Evolutionary conservation across 805 yeast species (phyloP).

Genomic region (Ogataea trehaloabstinens): DNA sequence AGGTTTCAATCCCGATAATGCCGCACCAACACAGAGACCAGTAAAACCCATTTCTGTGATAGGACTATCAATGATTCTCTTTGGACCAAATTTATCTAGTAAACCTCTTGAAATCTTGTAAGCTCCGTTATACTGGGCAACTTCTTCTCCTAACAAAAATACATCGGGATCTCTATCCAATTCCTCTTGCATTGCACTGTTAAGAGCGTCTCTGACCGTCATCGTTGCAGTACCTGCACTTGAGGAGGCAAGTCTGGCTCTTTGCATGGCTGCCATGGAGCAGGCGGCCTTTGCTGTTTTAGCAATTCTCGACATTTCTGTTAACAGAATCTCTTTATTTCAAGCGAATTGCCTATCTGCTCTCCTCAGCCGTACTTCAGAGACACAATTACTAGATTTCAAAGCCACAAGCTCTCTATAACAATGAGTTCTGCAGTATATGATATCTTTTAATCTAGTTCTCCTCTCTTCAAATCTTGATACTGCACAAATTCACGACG

Average conservation of each 20-base stretch:
- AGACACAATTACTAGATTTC: too few species aligned
- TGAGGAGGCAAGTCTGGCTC: constrained; percentile 41
- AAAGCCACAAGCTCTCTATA: too few species aligned
- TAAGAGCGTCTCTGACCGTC: constrained; percentile 97
- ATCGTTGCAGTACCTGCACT: constrained; percentile 55
- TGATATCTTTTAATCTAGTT: too few species aligned
- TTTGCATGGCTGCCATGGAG: constrained; percentile 6
- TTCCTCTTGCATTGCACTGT: constrained; percentile 95
- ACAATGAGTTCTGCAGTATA: too few species aligned
- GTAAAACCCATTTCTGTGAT: constrained; percentile 99
- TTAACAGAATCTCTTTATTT: too few species aligned
- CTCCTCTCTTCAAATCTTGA: background rate
- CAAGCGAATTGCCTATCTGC: too few species aligned
- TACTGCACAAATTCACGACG: background rate
- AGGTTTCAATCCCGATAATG: constrained; percentile 95
- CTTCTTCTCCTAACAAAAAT: constrained; percentile 98
- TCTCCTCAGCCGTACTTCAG: too few species aligned
- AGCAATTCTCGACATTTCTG: constrained; percentile 1
- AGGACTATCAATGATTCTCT: constrained; percentile 93
- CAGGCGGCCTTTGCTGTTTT: constrained; percentile 17
- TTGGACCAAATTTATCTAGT: constrained; percentile 91
- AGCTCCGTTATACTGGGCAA: constrained; percentile 99
- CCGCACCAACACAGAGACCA: constrained; percentile 92
- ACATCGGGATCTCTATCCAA: constrained; percentile 93
- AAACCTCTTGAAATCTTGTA: constrained; percentile 95